Conservation (phyloP, 78 protist species). For the Dictyostelium citrinum region DNA sequence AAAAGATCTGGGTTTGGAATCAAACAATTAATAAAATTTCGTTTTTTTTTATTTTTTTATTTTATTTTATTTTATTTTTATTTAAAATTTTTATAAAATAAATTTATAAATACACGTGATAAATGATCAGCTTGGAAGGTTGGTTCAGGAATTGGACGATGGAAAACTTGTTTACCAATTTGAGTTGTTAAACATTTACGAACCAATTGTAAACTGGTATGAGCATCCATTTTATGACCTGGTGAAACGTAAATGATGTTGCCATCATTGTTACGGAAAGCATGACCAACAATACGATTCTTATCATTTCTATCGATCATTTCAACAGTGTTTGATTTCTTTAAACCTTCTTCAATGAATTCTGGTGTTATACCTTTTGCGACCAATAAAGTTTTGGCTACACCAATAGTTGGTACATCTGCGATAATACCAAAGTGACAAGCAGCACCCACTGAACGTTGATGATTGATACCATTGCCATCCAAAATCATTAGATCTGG, state of each 20-base stretch:
- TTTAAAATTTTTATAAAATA: neutral
- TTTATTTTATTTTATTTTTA: neutral
- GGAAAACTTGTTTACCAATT: neutral
- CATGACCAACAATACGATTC: neutral
- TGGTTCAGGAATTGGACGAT: slow-evolving; percentile 85
- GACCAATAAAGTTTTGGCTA: slow-evolving; percentile 80
- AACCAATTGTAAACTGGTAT: slow-evolving; percentile 54
- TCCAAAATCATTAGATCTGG: slow-evolving; percentile 86
- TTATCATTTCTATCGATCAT: neutral
- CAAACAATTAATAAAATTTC: too few relatives aligned
- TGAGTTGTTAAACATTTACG: neutral
- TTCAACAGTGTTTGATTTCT: neutral
- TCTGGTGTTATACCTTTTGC: slow-evolving; percentile 76
- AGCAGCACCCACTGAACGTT: slow-evolving; percentile 83
- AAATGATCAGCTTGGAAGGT: slow-evolving; percentile 80
- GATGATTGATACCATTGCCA: slow-evolving; percentile 90
- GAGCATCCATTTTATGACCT: slow-evolving; percentile 80
- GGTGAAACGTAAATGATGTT: slow-evolving; percentile 86
- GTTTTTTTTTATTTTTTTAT: neutral
- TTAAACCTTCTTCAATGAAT: slow-evolving; percentile 2
- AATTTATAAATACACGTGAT: slow-evolving; percentile 64
- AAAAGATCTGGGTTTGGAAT: too few relatives aligned
- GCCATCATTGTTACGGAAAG: neutral
- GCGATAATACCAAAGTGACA: slow-evolving; percentile 81
- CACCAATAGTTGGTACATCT: slow-evolving; percentile 87